Evolutionary conservation across 495 filamentous ascomycete genomes (phyloP), one percentile per base, ranked within the genome.

Genomic region (Penicillium manginii): DNA sequence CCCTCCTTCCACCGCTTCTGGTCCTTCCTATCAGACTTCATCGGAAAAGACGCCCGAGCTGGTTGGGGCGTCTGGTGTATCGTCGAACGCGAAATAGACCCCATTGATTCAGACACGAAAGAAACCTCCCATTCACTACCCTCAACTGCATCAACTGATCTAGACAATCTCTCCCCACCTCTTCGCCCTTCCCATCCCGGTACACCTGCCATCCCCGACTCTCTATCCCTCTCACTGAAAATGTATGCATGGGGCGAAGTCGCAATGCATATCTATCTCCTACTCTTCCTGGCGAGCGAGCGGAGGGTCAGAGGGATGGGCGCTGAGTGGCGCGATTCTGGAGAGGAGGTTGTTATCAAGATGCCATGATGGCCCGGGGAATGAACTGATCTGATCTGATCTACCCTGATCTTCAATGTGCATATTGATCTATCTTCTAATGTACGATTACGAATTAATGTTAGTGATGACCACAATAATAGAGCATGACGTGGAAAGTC

Each of bases 41-140:
- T 92, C 10, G 74, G 73, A 2, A 62, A 52, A n/a, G 76, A 77
- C 17, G 86, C 82, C 0, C 63, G 75, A 18, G 87, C 86, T 0
- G 90, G 89, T 0, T 91, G 89, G 88, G 88, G 88, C 0, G 80
- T 89, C 1, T 82, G 80, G 78, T 83, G 79, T 63, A 67, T 78
- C 19, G 60, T 77, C 1, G 72, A 81, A 17, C 23, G n/a, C n/a
- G n/a, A 45, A 29, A 29, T 29, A 29, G 26, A 29, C 9, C 26
- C 3, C 5, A 29, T 8, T 29, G 3, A 4, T 29, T 29, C 26
- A 5, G 23, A 53, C 17, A 14, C 51, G 17, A 21, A n/a, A 12
- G 6, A 1, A 47, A 10, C 5, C 1, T 14, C 19, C 11, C 19
- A 37, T 2, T 37, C 45, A 9, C n/a, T 26, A 14, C 45, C 45